phyloP scores from a whole-genome alignment of 345 rosid genomes.

The Eucalyptus curtisii region DNA sequence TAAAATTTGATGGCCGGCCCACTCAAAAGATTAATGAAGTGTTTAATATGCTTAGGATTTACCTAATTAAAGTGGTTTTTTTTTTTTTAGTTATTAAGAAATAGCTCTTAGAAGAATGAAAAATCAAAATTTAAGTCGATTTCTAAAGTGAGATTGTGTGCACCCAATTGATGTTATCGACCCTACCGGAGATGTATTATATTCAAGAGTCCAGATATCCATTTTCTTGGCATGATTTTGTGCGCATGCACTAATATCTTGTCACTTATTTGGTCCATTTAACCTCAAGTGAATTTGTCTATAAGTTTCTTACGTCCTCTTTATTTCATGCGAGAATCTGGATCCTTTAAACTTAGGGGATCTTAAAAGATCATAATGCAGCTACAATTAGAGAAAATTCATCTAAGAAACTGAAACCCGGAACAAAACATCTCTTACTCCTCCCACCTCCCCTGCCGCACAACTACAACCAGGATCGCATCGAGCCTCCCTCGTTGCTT shows the following conservation, averaged over 20 bases:
- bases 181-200: not conserved
- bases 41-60: not conserved
- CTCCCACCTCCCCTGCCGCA: not conserved
- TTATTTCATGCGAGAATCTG: not conserved
- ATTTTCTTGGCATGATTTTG: not conserved
- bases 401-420: not conserved
- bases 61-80: not conserved
- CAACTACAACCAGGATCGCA: not conserved
- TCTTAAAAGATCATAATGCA: too few relatives aligned
- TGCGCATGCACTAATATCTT: not conserved
- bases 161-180: not conserved
- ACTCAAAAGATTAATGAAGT: not conserved
- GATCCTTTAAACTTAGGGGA: not conserved
- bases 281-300: not conserved
- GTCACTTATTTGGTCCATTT: not conserved
- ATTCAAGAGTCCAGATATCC: not conserved
- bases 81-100: not conserved
- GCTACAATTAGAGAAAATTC: not conserved
- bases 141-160: not conserved
- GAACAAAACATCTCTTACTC: not conserved
- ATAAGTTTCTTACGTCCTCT: not conserved
- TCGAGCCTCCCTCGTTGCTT: not conserved
- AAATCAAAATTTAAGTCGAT: not conserved
- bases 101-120: not conserved
- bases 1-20: not conserved